These are phyloP conservation scores for Acrasis kona DNA, from an alignment of 78 protist genomes.

Conservation along the genomic window DNA sequence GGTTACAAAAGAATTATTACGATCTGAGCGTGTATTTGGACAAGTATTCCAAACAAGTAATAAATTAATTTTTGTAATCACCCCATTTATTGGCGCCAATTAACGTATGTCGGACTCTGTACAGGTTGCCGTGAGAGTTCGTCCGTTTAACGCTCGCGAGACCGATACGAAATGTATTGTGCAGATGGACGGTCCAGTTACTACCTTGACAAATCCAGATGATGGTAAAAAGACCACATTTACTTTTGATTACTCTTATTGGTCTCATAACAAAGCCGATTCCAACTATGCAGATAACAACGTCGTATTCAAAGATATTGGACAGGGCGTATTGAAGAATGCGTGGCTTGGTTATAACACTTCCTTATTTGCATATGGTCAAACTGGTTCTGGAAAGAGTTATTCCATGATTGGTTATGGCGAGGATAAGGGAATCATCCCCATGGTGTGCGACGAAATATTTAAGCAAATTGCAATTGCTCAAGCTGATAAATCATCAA, in stretches of 20 bases:
- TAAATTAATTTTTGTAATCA: too few species aligned
- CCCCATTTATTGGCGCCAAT: too few species aligned
- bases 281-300: not conserved
- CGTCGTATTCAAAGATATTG: not conserved
- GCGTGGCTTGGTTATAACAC: constrained; percentile 27
- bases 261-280: not conserved
- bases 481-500: not conserved
- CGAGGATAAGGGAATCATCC: constrained; percentile 4
- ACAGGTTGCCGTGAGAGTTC: constrained; percentile 17
- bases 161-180: not conserved
- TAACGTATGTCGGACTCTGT: too few species aligned
- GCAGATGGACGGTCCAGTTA: not conserved
- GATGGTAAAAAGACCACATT: not conserved
- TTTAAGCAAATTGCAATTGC: constrained; percentile 14
- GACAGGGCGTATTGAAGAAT: not conserved
- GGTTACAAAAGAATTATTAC: too few species aligned
- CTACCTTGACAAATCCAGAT: not conserved
- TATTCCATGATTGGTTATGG: constrained; percentile 27
- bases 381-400: too few species aligned
- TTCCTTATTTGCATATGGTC: constrained; percentile 65
- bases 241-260: constrained; percentile 1
- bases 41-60: too few species aligned
- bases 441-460: not conserved
- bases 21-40: too few species aligned
- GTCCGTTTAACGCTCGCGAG: not conserved